Evolutionary conservation across 805 yeast species (phyloP).

Genomic region (Metschnikowia drakensbergensis): DNA sequence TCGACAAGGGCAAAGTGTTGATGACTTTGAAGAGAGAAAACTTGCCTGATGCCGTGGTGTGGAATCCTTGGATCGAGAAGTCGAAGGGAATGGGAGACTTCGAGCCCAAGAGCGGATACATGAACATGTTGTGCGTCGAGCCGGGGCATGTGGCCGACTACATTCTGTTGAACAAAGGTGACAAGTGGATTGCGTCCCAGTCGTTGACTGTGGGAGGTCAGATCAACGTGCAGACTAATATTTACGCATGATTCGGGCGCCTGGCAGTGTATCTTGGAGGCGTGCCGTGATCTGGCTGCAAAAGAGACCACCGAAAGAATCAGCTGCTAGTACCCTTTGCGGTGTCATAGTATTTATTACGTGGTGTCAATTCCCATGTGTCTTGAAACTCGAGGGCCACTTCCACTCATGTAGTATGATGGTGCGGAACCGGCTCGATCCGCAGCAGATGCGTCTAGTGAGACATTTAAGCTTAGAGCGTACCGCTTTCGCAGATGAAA

Average conservation of each 20-base stretch:
- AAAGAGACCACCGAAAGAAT: no score
- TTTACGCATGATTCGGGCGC: conserved; percentile 17
- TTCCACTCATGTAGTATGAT: background rate
- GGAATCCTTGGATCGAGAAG: conserved; percentile 96
- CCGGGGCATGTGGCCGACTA: conserved; percentile 84
- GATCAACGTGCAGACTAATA: conserved; percentile 55
- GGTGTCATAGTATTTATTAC: no score
- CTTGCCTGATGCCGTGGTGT: conserved; percentile 74
- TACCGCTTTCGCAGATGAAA: conserved; percentile 1
- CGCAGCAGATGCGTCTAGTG: background rate
- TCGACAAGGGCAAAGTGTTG: conserved; percentile 65
- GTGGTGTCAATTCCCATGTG: no score
- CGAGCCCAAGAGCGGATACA: conserved; percentile 77
- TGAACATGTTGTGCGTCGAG: conserved; percentile 89
- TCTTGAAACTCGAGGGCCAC: no score
- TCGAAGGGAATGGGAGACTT: conserved; percentile 85
- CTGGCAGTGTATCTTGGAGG: background rate
- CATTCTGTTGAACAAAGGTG: conserved; percentile 62
- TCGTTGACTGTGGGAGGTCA: conserved; percentile 53
- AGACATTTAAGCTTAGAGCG: background rate
- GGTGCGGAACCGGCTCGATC: conserved; percentile 2
- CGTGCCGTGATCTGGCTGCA: no score
- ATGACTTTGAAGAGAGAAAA: conserved; percentile 64
- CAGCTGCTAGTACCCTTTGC: no score
- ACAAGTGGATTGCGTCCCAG: conserved; percentile 73